Percentiles rank a stretch among this genome's conserved stretches.
phyloP scores from a whole-genome alignment of 768 basidiomycete species.

The Coprinellus aureogranulatus region DNA sequence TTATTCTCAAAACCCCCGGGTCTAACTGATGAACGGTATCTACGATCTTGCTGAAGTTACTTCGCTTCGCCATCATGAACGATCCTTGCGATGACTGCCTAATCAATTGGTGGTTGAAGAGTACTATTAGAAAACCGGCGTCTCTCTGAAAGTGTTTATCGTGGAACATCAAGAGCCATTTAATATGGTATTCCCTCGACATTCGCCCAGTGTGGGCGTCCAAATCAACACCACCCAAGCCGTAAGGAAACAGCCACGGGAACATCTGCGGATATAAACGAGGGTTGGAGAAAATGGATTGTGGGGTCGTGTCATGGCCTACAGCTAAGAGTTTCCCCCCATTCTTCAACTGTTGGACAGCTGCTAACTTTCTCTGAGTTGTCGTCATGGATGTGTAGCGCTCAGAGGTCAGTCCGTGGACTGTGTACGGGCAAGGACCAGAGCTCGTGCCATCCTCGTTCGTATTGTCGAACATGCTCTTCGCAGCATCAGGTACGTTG shows the following conservation, averaged over 20 bases:
- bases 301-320: slow-evolving; percentile 21
- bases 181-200: background rate
- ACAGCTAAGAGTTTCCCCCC: slow-evolving; percentile 26
- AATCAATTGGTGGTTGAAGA: slow-evolving; percentile 39
- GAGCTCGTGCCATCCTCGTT: slow-evolving; percentile 25
- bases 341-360: slow-evolving; percentile 25
- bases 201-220: background rate
- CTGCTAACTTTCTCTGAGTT: slow-evolving; percentile 18
- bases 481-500: slow-evolving; percentile 10
- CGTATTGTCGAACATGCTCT: slow-evolving; percentile 24
- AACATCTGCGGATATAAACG: slow-evolving; percentile 35
- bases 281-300: slow-evolving; percentile 33
- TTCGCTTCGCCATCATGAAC: slow-evolving; percentile 6
- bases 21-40: slow-evolving; percentile 17
- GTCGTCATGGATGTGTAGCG: slow-evolving; percentile 19
- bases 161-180: slow-evolving; percentile 33
- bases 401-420: slow-evolving; percentile 35
- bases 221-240: slow-evolving; percentile 32
- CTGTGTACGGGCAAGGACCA: slow-evolving; percentile 35
- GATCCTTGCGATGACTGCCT: slow-evolving; percentile 23
- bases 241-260: slow-evolving; percentile 43
- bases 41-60: slow-evolving; percentile 20
- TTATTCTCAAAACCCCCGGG: slow-evolving; percentile 9
- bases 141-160: slow-evolving; percentile 41
- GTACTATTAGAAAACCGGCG: slow-evolving; percentile 32